Percentiles rank a stretch among this genome's conserved stretches.
Conservation (phyloP, 2,329 filamentous ascomycete genomes). For the Xylariaceae sp. region DNA sequence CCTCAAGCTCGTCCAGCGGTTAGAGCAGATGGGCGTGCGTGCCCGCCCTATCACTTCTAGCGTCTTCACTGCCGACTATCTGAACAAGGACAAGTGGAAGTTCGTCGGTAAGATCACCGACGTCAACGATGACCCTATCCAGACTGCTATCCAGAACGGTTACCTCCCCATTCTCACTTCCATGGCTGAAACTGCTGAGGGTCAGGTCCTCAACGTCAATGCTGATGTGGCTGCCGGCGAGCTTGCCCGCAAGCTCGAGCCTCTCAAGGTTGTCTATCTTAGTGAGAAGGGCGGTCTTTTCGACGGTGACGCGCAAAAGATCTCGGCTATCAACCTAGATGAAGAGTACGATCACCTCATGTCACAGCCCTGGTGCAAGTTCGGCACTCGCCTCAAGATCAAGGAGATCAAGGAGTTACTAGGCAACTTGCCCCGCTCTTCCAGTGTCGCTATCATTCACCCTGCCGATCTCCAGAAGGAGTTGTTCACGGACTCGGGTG, state of each 20-base stretch:
- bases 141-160: constrained; percentile 83
- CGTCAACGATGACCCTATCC: constrained; percentile 85
- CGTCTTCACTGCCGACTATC: constrained; percentile 87
- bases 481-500: constrained; percentile 91
- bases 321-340: constrained; percentile 94
- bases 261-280: constrained; percentile 96
- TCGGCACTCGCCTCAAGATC: constrained; percentile 94
- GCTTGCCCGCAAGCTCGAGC: constrained; percentile 80
- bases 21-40: constrained; percentile 84
- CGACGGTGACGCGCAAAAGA: constrained; percentile 89
- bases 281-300: constrained; percentile 96
- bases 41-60: constrained; percentile 84
- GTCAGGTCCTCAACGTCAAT: constrained; percentile 94
- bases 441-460: constrained; percentile 95
- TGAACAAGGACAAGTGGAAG: constrained; percentile 94
- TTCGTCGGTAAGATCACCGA: constrained; percentile 92
- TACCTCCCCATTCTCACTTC: constrained; percentile 92
- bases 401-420: constrained; percentile 94
- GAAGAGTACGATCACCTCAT: constrained; percentile 93
- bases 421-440: constrained; percentile 80
- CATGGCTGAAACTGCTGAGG: constrained; percentile 89
- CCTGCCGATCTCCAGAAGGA: constrained; percentile 94
- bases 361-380: constrained; percentile 90
- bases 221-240: constrained; percentile 95
- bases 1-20: constrained; percentile 79